Evolutionary conservation across 2,329 filamentous ascomycete genomes (phyloP), one percentile per base, ranked within the genome.

Genomic region (Pyrenophora seminiperda): DNA sequence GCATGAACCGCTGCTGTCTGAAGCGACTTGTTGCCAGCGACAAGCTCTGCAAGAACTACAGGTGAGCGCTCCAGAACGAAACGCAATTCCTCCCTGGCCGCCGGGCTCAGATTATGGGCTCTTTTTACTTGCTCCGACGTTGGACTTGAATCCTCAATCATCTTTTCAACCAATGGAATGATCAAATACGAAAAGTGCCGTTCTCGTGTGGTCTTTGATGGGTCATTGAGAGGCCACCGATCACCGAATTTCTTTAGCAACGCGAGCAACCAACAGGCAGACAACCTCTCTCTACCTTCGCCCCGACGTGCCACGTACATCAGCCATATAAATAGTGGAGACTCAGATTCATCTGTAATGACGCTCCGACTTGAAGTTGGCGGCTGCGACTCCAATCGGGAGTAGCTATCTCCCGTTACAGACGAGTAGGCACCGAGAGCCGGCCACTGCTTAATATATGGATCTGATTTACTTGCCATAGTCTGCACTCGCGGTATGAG

Each of bases 1-100:
- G 83, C 83, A 53, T 97, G 90, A 34, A 87, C 87, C 0, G 91
- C 91, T 30, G 90, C 86, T 62, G 87, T 89, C 72, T 97, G 93
- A 44, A 97, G 79, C 50, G 83, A 81, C 53, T 88, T 84, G 68
- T 87, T 91, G 64, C 94, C 90, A 19, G 85, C 84, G 14, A 96
- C 85, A 31, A 97, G 79, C 37, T 86, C 84, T 13, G 91, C 90
- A 46, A 97, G 78, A 9, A 95, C 82, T 1, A 84, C 81, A 6
- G 92, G 90, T 2, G 89, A 85, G 54, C 84, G 83, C 46, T 72
- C 67, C n/a, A 71, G 52, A 10, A 72, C 47, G 18, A 62, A 61
- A 20, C 62, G 61, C 50, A 61, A 44, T 41, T 72, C 67, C 9
- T 70, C 65, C 38, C 54, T 65, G 33, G 81, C 72, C 47, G 84